Base-by-base conservation (phyloP, 1,284 basidiomycete genomes). In the Athelia psychrophila region DNA sequence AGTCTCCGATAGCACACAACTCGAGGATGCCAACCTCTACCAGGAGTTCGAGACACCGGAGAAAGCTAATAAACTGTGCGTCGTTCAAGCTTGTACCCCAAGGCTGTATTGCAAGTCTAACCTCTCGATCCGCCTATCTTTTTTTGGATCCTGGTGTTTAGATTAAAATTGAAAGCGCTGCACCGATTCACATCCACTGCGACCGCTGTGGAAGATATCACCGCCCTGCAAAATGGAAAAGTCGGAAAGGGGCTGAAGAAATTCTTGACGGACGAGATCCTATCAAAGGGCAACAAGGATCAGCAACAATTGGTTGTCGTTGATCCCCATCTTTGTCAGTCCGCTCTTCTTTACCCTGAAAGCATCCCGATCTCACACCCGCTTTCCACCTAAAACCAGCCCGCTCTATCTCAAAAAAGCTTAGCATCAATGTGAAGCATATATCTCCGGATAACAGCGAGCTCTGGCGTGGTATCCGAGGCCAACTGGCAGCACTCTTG, bases 151-250 rank as follows among this genome's bases (percentile, higher is more conserved):
- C 32, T 49, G 52, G 48, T 47, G 22, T 47, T 27, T 58, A 96
- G 95, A 48, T 76, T 98, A 56, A 97, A 98, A 75, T 78, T 99
- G 53, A 93, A 96, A 69, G 93, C 94, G 40, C 80, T 99, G 53
- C 96, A 99, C 75, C 91, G 94, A 51, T 99, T 99, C 73, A 91
- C 91, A 33, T 96, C 94, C 46, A 98, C 96, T 10, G 97, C 93
- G 24, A 88, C 89, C 20, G 96, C 97, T n/a, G 96, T 99, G n/a
- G 95, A 98, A 73, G 96, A 98, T 68, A 88, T 98, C 62, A 92
- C 93, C 27, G 87, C 95, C 13, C 75, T 98, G 46, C 93, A 96
- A 67, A 88, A 90, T 50, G 95, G 95, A 58, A 95, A 97, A 75
- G 71, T 98, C 48, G 92, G 92, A 50, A 97, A 97, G 71, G 86